Conservation (phyloP, 2,329 filamentous ascomycete species). For the Sporothrix protearum region DNA sequence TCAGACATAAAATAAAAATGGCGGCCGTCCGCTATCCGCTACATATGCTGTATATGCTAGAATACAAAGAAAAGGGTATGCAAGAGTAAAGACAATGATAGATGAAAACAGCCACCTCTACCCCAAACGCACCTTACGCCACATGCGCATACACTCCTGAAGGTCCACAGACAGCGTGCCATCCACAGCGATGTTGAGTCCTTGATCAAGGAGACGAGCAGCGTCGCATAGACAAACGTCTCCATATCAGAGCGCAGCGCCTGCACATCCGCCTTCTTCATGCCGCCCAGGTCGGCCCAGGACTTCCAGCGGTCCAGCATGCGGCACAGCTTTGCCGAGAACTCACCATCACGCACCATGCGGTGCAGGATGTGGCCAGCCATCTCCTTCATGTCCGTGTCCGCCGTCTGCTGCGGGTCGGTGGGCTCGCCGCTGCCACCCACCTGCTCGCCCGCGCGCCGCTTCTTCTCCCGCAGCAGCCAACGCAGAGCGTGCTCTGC, state of each 20-base stretch:
- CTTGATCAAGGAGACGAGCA: constrained; percentile 48
- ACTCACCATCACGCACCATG: constrained; percentile 50
- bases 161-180: constrained; percentile 50
- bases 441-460: background rate
- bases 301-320: constrained; percentile 52
- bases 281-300: constrained; percentile 55
- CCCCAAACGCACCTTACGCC: constrained; percentile 52
- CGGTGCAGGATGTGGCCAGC: constrained; percentile 49
- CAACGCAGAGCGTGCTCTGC: constrained; percentile 46
- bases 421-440: background rate
- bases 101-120: constrained; percentile 12
- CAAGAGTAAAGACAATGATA: background rate
- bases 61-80: background rate
- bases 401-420: background rate
- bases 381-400: constrained; percentile 37
- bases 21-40: background rate
- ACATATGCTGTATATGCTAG: constrained; percentile 1
- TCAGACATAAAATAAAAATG: constrained; percentile 1
- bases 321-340: constrained; percentile 40
- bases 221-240: constrained; percentile 47
- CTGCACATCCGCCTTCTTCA: constrained; percentile 46
- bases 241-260: constrained; percentile 39
- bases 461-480: constrained; percentile 36
- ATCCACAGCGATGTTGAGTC: constrained; percentile 46
- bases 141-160: constrained; percentile 53